Evolutionary conservation across 768 basidiomycete genomes (phyloP).

Genomic region (Termitomyces sp.): DNA sequence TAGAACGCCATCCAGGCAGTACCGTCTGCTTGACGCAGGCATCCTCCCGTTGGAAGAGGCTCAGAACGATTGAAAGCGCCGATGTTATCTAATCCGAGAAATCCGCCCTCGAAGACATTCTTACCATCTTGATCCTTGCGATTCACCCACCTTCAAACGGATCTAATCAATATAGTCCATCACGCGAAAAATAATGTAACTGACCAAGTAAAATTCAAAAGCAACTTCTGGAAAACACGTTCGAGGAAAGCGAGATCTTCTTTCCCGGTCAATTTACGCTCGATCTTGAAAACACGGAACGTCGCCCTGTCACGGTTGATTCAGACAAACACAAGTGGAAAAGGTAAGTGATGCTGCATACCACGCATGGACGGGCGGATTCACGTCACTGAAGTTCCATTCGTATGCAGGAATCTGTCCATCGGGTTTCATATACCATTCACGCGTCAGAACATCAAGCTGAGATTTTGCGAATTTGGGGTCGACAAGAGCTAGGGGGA

Average conservation of each 20-base stretch:
- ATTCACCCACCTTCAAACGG: conserved; percentile 84
- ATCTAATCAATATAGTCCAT: neutral
- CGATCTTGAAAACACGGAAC: conserved; percentile 98
- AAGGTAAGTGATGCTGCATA: conserved; percentile 24
- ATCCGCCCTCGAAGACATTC: conserved; percentile 98
- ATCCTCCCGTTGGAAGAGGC: conserved; percentile 92
- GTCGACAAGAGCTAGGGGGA: conserved; percentile 95
- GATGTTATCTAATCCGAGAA: conserved; percentile 97
- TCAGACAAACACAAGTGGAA: neutral
- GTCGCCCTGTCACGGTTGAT: conserved; percentile 63
- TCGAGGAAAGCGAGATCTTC: conserved; percentile 94
- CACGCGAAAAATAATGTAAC: conserved; percentile 15
- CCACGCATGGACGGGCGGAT: conserved; percentile 99
- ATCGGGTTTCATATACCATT: conserved; percentile 99
- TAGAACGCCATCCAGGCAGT: conserved; percentile 99
- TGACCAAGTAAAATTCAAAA: conserved; percentile 96
- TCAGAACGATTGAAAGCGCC: conserved; percentile 98
- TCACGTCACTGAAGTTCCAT: conserved; percentile 99
- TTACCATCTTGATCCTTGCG: conserved; percentile 93
- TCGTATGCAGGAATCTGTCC: conserved; percentile 99
- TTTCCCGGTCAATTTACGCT: conserved; percentile 88
- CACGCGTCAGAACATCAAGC: conserved; percentile 90
- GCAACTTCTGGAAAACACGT: conserved; percentile 95
- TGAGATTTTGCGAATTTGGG: conserved; percentile 97
- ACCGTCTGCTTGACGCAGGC: conserved; percentile 93